Evolutionary conservation across 1,139 yeast species (phyloP).

Genomic region (Yamadazyma epiphylla): DNA sequence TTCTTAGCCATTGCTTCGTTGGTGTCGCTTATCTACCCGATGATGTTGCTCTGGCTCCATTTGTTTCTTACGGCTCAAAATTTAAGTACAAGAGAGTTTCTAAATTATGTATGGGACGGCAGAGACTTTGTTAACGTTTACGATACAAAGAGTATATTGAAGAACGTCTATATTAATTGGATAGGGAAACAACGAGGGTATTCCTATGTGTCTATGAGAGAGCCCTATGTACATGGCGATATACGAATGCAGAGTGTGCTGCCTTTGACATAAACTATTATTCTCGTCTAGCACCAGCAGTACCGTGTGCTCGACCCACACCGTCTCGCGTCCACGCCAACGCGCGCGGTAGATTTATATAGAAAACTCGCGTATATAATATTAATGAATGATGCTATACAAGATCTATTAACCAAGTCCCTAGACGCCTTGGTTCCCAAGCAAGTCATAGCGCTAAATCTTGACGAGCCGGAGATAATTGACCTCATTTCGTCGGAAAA

Average conservation of each 20-base stretch:
- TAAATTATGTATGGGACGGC: slow-evolving; percentile 33
- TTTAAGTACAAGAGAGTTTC: slow-evolving; percentile 67
- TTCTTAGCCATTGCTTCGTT: slow-evolving; percentile 46
- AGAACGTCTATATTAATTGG: slow-evolving; percentile 48
- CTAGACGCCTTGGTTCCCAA: too few relatives aligned
- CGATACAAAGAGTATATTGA: slow-evolving; percentile 28
- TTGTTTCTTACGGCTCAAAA: slow-evolving; percentile 51
- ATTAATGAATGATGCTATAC: too few relatives aligned
- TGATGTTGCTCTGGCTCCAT: slow-evolving; percentile 51
- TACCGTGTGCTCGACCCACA: too few relatives aligned
- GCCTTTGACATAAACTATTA: slow-evolving; percentile 16
- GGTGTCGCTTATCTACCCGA: slow-evolving; percentile 50
- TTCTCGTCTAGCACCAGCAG: too few relatives aligned
- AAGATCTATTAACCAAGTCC: too few relatives aligned
- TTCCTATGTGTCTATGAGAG: slow-evolving; percentile 35
- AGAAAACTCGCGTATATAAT: too few relatives aligned
- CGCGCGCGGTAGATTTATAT: too few relatives aligned
- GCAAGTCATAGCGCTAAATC: too few relatives aligned
- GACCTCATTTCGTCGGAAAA: too few relatives aligned
- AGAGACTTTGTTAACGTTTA: slow-evolving; percentile 39
- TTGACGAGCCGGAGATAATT: too few relatives aligned
- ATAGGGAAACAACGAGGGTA: slow-evolving; percentile 47
- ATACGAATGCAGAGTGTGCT: slow-evolving; percentile 31
- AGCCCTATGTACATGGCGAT: slow-evolving; percentile 37
- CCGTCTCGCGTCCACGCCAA: too few relatives aligned